These are phyloP conservation scores for Backusella psychrophila DNA, from an alignment of 192 early-diverging fungal genomes.

Conservation along the genomic window DNA sequence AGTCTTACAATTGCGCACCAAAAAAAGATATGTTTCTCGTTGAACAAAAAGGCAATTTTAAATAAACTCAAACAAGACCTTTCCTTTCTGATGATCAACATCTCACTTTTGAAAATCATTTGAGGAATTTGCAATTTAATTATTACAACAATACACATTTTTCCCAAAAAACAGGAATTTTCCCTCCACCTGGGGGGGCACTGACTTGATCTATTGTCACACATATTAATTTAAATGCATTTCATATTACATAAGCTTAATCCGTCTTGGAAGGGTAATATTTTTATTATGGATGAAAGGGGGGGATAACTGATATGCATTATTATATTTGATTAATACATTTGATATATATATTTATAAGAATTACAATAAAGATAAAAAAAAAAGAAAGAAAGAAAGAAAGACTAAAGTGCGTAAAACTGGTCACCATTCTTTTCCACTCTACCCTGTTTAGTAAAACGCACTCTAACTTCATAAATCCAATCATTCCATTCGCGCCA, in stretches of 20 bases:
- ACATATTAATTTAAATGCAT: not conserved
- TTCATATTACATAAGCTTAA: not conserved
- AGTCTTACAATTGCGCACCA: no score
- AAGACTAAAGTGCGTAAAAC: constrained; percentile 44
- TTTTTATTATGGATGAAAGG: not conserved
- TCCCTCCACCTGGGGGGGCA: no score
- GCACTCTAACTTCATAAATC: constrained; percentile 36
- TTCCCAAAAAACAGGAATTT: not conserved
- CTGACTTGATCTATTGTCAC: not conserved
- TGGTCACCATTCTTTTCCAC: constrained; percentile 45
- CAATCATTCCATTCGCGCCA: constrained; percentile 46
- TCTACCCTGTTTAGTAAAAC: constrained; percentile 26
- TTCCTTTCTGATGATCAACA: not conserved
- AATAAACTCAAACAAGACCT: not conserved
- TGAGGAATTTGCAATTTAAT: no score
- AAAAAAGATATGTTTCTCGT: no score
- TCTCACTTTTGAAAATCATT: no score
- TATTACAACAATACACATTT: not conserved
- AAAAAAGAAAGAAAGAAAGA: not conserved
- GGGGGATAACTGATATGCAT: not conserved
- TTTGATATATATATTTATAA: constrained; percentile 2
- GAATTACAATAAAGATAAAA: not conserved
- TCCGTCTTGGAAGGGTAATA: not conserved
- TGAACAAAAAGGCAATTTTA: not conserved
- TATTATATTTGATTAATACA: not conserved